Base-by-base conservation (phyloP, 2,329 filamentous ascomycete genomes). In the Fusarium cicatricum region DNA sequence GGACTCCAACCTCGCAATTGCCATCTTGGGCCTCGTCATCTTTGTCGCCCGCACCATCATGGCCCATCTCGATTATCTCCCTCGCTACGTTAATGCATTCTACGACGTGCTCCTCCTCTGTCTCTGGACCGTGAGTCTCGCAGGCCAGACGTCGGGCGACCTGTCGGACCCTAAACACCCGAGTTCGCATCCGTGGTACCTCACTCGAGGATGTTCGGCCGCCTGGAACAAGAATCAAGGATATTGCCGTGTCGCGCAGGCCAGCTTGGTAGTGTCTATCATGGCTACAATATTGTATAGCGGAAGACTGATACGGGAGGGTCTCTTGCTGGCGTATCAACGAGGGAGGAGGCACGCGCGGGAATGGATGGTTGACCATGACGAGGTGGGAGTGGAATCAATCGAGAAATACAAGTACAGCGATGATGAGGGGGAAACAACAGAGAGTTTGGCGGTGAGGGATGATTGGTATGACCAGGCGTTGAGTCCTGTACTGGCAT, bases 401-500 rank as follows among this genome's bases (percentile, higher is more conserved):
- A 33, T 26, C 14, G 41, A 40, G 29, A 33, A 55, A 26, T 26
- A 3, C 31, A 48, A 34, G 38, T 57, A 65, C 26, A 39, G 37
- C 6, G 61, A 63, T 15, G 16, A 31, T 14, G 47, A 60, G 2
- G 7, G 23, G 26, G 52, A 44, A 7, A 31, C 28, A 11, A 19
- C 10, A 3, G 26, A 2, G 10, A 38, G 26, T 8, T 31, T 55
- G 11, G 37, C 14, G 7, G 37, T 36, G 6, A 39, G 17, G 2
- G 31, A 42, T 1, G 41, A 50, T 7, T 52, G 43, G 19, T 52
- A 61, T 5, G 50, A 43, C 7, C 31, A 60, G 28, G 66, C 62
- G 4, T 34, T 72, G 2, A 74, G 71, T 40, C 72, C 72, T 2
- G 71, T 74, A 17, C 38, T 74, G 26, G 72, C 72, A 11, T 74